These are phyloP conservation scores for Cucumis hystrix DNA, from an alignment of 306 rosid genomes.

Conservation along the genomic window DNA sequence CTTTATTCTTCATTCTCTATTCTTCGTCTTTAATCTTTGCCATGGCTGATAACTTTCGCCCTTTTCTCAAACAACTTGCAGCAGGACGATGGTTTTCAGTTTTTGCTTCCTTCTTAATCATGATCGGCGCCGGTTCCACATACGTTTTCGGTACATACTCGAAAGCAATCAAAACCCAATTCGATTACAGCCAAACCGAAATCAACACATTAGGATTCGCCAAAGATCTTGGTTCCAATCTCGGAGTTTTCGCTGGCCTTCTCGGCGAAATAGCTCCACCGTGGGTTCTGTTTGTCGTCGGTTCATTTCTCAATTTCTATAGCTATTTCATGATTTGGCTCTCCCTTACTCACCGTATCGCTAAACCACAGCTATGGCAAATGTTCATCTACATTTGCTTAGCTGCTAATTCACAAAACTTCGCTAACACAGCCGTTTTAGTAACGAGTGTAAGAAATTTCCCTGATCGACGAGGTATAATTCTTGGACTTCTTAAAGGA, in stretches of 20 bases:
- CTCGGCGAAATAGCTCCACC: neutral
- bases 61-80: neutral
- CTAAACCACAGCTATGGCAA: slow-evolving; percentile 18
- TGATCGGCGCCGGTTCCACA: slow-evolving; percentile 18
- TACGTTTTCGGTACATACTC: slow-evolving; percentile 27
- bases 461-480: slow-evolving; percentile 22
- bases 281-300: slow-evolving; percentile 19
- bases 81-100: slow-evolving; percentile 12
- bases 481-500: slow-evolving; percentile 18
- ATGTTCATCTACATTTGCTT: slow-evolving; percentile 18
- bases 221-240: slow-evolving; percentile 28
- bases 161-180: slow-evolving; percentile 11
- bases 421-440: slow-evolving; percentile 19
- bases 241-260: slow-evolving; percentile 7
- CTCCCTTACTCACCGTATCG: neutral
- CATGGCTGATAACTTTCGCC: neutral
- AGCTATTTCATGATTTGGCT: slow-evolving; percentile 9
- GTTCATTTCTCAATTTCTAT: slow-evolving; percentile 6
- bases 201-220: slow-evolving; percentile 14
- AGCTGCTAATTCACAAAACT: slow-evolving; percentile 21
- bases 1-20: no score
- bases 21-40: no score
- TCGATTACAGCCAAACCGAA: slow-evolving; percentile 16
- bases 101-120: neutral
- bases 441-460: slow-evolving; percentile 21